Percentiles rank a stretch among this genome's conserved stretches.
These are phyloP conservation scores for Penicillium chermesinum DNA, from an alignment of 495 filamentous ascomycete genomes.

Conservation along the genomic window DNA sequence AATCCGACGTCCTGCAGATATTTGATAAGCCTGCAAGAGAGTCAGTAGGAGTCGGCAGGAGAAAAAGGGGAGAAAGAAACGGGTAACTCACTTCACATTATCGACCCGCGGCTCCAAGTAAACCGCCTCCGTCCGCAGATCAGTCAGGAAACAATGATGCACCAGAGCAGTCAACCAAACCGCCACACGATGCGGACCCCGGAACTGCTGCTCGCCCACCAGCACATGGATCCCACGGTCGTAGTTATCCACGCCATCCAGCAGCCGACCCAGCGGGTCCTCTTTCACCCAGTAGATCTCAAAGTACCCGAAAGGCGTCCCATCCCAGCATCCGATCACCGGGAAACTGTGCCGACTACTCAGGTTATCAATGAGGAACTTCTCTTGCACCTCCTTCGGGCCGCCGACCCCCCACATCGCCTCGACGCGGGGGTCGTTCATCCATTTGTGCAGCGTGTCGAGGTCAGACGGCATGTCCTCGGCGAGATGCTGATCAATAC, in stretches of 20 bases:
- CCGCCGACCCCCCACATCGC: slow-evolving; percentile 75
- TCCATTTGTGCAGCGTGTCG: slow-evolving; percentile 81
- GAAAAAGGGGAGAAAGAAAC: no score
- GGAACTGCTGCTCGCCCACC: slow-evolving; percentile 88
- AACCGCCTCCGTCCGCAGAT: slow-evolving; percentile 75
- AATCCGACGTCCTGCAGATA: slow-evolving; percentile 76
- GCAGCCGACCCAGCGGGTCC: slow-evolving; percentile 64
- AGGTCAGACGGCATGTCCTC: slow-evolving; percentile 50
- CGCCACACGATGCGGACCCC: slow-evolving; percentile 67
- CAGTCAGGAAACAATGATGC: slow-evolving; percentile 75
- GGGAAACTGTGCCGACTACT: slow-evolving; percentile 74
- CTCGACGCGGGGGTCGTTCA: slow-evolving; percentile 79
- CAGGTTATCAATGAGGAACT: slow-evolving; percentile 62
- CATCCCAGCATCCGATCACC: slow-evolving; percentile 89
- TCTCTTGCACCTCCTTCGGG: slow-evolving; percentile 56
- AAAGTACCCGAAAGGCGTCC: slow-evolving; percentile 93
- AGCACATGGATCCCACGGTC: slow-evolving; percentile 86
- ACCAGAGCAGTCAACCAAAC: slow-evolving; percentile 81
- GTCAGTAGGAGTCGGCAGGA: no score
- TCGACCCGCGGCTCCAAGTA: slow-evolving; percentile 88
- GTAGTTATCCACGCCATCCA: slow-evolving; percentile 67
- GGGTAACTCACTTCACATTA: slow-evolving; percentile 70
- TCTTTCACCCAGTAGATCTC: slow-evolving; percentile 99
- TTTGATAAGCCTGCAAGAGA: slow-evolving; percentile 54
- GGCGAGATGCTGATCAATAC: slow-evolving; percentile 26